Evolutionary conservation across 2,329 filamentous ascomycete species (phyloP), one percentile per base, ranked within the genome.

Genomic region (Neurospora sp.): DNA sequence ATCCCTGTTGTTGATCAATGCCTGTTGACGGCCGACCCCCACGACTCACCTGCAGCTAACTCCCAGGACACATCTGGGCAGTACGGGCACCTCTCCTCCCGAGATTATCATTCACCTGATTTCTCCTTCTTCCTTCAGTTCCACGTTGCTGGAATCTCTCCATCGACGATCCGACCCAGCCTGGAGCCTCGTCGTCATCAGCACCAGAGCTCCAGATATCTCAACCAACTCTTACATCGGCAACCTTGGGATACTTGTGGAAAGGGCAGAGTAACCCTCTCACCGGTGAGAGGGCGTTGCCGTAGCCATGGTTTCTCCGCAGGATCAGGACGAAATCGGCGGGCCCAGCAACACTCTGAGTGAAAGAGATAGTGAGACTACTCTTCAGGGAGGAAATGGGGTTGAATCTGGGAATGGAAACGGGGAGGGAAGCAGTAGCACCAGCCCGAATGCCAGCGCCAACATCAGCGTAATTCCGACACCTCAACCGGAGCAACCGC

Each of bases 291-390:
- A 62, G 52, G 39, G 66, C 62, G 52, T 57, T 67, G 62, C 66
- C 57, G 41, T 67, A 62, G 62, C 69, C 33, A 74, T 74, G 73
- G 70, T 68, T n/a, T 71, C 73, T 62, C 67, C 69, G 65, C 69
- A 19, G 52, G 19, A 65, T 52, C 71, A 69, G 4, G 69, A 68
- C 36, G 68, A 70, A 39, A 66, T 67, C 10, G 19, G 11, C 3
- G 19, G 57, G 46, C 68, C 71, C 23, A 67, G 39, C 17, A 33
- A 28, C 57, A 41, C 11, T 17, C 68, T 69, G 28, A 62, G 52
- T 36, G 52, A 15, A 17, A 62, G 52, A 33, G 52, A 62, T 62
- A 62, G 52, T 36, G 52, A 62, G 52, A 62, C 28, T 33, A 62
- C 52, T 17, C 52, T 62, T 10, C 52, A 15, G 28, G 52, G 52